phyloP scores from a whole-genome alignment of 345 rosid species.

The Pugionium cornutum region DNA sequence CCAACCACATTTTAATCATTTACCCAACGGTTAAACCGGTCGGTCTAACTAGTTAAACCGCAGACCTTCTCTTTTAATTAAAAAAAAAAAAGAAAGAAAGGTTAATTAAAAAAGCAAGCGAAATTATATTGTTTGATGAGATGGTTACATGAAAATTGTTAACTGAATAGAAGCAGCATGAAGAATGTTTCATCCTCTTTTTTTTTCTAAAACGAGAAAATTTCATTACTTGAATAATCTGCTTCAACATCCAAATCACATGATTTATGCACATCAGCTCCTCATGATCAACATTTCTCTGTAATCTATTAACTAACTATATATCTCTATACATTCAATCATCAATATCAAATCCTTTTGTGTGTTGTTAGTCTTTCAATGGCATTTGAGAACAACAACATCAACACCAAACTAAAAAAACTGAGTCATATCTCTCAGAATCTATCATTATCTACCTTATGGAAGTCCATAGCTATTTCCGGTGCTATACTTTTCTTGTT shows the following conservation, averaged over 20 bases:
- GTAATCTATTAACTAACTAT: conserved; percentile 18
- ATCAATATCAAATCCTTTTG: conserved; percentile 4
- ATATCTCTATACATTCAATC: background rate
- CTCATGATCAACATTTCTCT: conserved; percentile 37
- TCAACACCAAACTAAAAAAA: conserved; percentile 29
- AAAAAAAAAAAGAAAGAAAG: too few relatives aligned
- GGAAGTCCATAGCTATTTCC: conserved; percentile 34
- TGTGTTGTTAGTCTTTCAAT: conserved; percentile 26
- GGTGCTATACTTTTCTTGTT: conserved; percentile 37
- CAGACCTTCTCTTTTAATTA: too few relatives aligned
- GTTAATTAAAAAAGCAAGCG: too few relatives aligned
- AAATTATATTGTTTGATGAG: background rate
- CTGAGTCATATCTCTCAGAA: conserved; percentile 28
- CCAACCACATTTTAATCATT: too few relatives aligned
- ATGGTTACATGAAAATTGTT: conserved; percentile 10
- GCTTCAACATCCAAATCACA: conserved; percentile 26
- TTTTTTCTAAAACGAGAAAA: conserved; percentile 25
- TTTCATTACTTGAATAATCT: conserved; percentile 10
- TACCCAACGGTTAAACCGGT: too few relatives aligned
- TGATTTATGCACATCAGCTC: conserved; percentile 32
- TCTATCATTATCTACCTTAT: conserved; percentile 34
- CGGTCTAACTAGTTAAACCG: too few relatives aligned
- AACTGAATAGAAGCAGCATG: conserved; percentile 26
- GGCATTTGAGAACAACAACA: conserved; percentile 32
- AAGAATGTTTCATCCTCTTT: conserved; percentile 5